Evolutionary conservation across 176 grass and related monocot species (phyloP), one percentile per base, ranked within the genome.

Genomic region (Triticum dicoccoides): DNA sequence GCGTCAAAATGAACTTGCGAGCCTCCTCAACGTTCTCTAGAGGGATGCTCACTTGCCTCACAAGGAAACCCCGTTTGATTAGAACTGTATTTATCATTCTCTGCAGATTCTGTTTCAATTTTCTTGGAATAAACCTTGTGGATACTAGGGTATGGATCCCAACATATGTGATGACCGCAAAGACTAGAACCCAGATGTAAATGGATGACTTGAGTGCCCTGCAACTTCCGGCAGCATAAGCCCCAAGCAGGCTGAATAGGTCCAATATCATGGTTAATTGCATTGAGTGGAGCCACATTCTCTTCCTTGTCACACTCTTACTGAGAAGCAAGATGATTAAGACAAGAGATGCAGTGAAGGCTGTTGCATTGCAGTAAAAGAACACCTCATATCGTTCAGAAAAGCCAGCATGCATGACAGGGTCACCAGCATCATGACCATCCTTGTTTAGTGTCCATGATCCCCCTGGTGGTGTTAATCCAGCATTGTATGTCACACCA

Each of bases 301-400:
- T 30, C 45, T 61, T 15, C 12, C 80, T 82, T 3, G 88, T 68
- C 47, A 89, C 88, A 29, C 41, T 20, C 51, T 91, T 84, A 41
- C 88, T 89, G 15, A 91, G 85, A 69, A 92, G 89, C 73, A 94
- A 72, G 21, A 94, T 92, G 62, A 94, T 92, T 62, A 92, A 73
- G 34, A 91, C 81, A 61, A 94, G 70, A 23, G 85, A 91, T 76
- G 89, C 67, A 65, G 85, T 81, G 17, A 91, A 91, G 6, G 85
- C 89, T 51, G 85, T 69, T 59, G 89, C 76, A 61, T 91, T 91
- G 81, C 59, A 91, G 76, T 91, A 87, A 80, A 91, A 84, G 76
- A 91, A 91, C 11, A 80, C 68, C 25, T 80, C 14, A 63, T 92
- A 52, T 37, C 84, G 77, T 25, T 6, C 1, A 9, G 12, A 11